Percentiles rank a stretch among this genome's conserved stretches.
phyloP scores from a whole-genome alignment of 2,329 filamentous ascomycete species.

The Apiospora koreana region DNA sequence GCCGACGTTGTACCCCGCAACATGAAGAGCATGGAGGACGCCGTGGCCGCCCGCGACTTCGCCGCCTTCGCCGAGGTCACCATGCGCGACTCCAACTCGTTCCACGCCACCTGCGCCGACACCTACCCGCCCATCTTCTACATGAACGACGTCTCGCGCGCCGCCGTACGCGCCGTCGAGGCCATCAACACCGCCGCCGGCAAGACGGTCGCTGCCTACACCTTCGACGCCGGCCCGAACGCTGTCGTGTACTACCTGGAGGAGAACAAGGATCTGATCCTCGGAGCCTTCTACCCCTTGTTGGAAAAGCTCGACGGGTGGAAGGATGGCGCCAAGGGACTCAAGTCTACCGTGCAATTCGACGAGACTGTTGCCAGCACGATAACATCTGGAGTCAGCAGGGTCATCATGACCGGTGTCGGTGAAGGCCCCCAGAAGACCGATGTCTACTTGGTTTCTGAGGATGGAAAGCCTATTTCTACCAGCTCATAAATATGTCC shows the following conservation, averaged over 20 bases:
- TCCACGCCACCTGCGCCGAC: constrained; percentile 93
- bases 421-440: constrained; percentile 86
- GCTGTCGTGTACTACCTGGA: constrained; percentile 94
- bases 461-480: constrained; percentile 56
- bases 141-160: constrained; percentile 89
- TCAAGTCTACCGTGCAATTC: constrained; percentile 57
- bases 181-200: constrained; percentile 81
- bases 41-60: constrained; percentile 79
- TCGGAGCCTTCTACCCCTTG: constrained; percentile 75
- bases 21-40: constrained; percentile 84
- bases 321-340: constrained; percentile 59
- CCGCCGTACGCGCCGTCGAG: constrained; percentile 87
- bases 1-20: constrained; percentile 75
- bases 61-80: constrained; percentile 84
- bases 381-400: constrained; percentile 77
- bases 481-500: constrained; percentile 20
- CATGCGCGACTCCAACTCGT: constrained; percentile 96
- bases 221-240: constrained; percentile 96
- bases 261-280: constrained; percentile 70
- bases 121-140: constrained; percentile 98
- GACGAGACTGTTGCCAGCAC: constrained; percentile 65
- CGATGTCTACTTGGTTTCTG: constrained; percentile 73
- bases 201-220: constrained; percentile 85
- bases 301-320: constrained; percentile 69
- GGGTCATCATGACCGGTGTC: constrained; percentile 88